A percentile compares a stretch with the other conserved stretches of the same genome.
These are phyloP conservation scores for Boletales sp. DNA, from an alignment of 768 basidiomycete genomes.

Conservation along the genomic window DNA sequence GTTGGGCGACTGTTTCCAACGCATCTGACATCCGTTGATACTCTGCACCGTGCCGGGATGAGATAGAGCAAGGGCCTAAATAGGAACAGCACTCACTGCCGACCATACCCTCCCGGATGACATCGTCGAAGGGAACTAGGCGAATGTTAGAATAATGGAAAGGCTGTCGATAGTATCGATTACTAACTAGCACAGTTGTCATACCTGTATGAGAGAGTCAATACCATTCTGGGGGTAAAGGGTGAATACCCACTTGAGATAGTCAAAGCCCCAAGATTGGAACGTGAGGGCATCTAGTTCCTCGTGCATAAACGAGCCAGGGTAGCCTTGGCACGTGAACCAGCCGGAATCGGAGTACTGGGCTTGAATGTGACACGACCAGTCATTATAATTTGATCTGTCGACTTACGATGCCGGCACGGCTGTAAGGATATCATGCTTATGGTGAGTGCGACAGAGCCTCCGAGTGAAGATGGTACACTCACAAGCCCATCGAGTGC, in stretches of 20 bases:
- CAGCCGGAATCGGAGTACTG: constrained; percentile 69
- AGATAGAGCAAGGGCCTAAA: background rate
- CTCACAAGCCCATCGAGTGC: constrained; percentile 55
- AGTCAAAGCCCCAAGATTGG: constrained; percentile 60
- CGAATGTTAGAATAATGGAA: background rate
- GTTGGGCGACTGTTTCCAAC: constrained; percentile 41
- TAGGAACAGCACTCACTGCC: constrained; percentile 39
- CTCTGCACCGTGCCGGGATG: constrained; percentile 33
- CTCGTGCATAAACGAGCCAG: constrained; percentile 62
- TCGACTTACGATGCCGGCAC: constrained; percentile 56
- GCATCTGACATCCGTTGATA: constrained; percentile 60
- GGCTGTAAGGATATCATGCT: constrained; percentile 27
- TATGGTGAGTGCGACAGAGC: constrained; percentile 1
- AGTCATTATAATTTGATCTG: background rate
- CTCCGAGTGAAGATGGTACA: background rate
- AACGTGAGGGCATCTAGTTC: constrained; percentile 57
- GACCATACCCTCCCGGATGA: constrained; percentile 50
- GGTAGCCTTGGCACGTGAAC: constrained; percentile 60
- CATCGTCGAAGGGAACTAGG: constrained; percentile 52
- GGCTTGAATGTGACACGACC: background rate
- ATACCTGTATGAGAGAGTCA: constrained; percentile 36
- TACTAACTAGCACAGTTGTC: constrained; percentile 55
- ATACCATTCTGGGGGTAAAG: background rate
- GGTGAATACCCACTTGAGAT: constrained; percentile 47
- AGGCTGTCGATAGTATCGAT: background rate